Evolutionary conservation across 805 yeast species (phyloP).

Genomic region (Wickerhamiella occidentalis): DNA sequence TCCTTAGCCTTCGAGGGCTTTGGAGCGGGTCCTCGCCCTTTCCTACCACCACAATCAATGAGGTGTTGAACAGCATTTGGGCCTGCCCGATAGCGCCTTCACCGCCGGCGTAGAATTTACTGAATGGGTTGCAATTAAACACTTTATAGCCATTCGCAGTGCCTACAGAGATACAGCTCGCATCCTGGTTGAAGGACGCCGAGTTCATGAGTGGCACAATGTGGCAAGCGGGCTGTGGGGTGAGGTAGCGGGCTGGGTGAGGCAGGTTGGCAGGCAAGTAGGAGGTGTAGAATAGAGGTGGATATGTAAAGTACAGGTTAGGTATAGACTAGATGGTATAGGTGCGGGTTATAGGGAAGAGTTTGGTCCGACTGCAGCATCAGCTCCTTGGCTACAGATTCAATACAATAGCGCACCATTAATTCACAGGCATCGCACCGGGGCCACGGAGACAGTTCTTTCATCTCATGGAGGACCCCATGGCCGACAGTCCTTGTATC

Average conservation of each 20-base stretch:
- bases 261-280: neutral
- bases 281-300: neutral
- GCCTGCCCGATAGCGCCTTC: slow-evolving; percentile 41
- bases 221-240: slow-evolving; percentile 1
- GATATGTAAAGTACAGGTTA: too few species aligned
- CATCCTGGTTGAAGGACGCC: slow-evolving; percentile 82
- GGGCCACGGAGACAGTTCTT: too few species aligned
- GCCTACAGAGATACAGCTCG: slow-evolving; percentile 67
- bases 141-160: slow-evolving; percentile 53
- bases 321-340: too few species aligned
- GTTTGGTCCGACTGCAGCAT: too few species aligned
- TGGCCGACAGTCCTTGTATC: too few species aligned
- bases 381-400: too few species aligned
- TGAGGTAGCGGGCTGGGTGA: neutral
- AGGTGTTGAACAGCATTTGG: slow-evolving; percentile 85
- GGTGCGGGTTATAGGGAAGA: too few species aligned
- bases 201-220: slow-evolving; percentile 29
- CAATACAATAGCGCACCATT: too few species aligned
- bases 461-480: too few species aligned
- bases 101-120: slow-evolving; percentile 45
- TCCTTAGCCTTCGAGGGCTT: slow-evolving; percentile 67
- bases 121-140: slow-evolving; percentile 81
- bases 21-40: slow-evolving; percentile 51
- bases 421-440: too few species aligned
- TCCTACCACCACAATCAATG: slow-evolving; percentile 74